A percentile compares a stretch with the other conserved stretches of the same genome.
These are phyloP conservation scores for Tetrahymena thermophila DNA, from an alignment of 73 alveolate genomes.

Conservation along the genomic window DNA sequence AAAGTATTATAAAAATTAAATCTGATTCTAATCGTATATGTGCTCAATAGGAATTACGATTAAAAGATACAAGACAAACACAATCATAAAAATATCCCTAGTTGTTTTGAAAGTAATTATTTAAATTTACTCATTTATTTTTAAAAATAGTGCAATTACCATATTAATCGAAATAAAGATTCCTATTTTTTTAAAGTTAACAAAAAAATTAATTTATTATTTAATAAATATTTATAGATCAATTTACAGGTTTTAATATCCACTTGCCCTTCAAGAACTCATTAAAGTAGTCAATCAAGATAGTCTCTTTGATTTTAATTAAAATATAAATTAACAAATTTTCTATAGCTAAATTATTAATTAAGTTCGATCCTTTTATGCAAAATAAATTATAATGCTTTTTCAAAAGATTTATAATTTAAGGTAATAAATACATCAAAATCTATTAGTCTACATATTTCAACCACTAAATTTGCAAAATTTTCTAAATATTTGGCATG, in stretches of 20 bases:
- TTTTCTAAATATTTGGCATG: no score
- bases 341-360: background rate
- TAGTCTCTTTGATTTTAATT: background rate
- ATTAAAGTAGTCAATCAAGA: background rate
- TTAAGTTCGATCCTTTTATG: background rate
- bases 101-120: background rate
- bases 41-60: background rate
- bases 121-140: background rate
- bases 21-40: background rate
- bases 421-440: no score
- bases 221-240: background rate
- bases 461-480: no score
- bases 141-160: background rate
- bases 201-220: background rate
- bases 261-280: background rate
- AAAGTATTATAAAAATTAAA: background rate
- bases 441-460: no score
- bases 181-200: background rate
- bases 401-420: no score
- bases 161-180: background rate
- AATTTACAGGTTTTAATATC: background rate
- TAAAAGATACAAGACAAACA: background rate
- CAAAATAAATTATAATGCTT: no score
- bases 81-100: background rate
- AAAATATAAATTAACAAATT: background rate